These are phyloP conservation scores for Cryptococcus wingfieldii DNA, from an alignment of 1,284 basidiomycete species.

Conservation along the genomic window DNA sequence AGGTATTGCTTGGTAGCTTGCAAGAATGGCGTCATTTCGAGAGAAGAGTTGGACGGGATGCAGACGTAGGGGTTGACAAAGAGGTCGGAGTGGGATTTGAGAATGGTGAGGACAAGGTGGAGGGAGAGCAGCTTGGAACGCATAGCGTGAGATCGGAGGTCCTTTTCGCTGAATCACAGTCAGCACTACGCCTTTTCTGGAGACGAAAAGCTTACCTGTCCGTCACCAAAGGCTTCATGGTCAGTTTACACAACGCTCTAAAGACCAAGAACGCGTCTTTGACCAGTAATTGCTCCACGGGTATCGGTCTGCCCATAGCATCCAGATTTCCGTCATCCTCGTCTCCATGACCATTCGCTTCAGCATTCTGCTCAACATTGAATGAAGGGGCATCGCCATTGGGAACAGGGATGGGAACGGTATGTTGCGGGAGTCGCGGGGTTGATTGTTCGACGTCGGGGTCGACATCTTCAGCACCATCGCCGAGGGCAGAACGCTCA, in stretches of 20 bases:
- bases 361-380: neutral
- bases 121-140: conserved; percentile 88
- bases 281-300: conserved; percentile 70
- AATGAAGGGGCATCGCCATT: conserved; percentile 31
- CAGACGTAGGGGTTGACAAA: conserved; percentile 80
- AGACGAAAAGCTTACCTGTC: conserved; percentile 64
- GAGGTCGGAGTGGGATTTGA: conserved; percentile 83
- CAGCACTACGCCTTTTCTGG: neutral
- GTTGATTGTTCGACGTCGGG: conserved; percentile 1
- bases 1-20: conserved; percentile 93
- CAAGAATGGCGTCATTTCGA: conserved; percentile 80
- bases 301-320: conserved; percentile 39
- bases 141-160: conserved; percentile 91
- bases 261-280: conserved; percentile 97
- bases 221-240: conserved; percentile 91
- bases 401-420: conserved; percentile 38
- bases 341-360: conserved; percentile 7
- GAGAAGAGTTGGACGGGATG: conserved; percentile 79
- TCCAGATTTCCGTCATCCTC: conserved; percentile 34
- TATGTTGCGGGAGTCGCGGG: conserved; percentile 25
- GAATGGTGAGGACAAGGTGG: conserved; percentile 85
- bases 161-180: conserved; percentile 66
- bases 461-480: conserved; percentile 4
- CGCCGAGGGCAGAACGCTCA: conserved; percentile 26
- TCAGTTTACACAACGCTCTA: conserved; percentile 88